Conservation (phyloP, 2,329 filamentous ascomycete species). For the Fusarium sacchari region DNA sequence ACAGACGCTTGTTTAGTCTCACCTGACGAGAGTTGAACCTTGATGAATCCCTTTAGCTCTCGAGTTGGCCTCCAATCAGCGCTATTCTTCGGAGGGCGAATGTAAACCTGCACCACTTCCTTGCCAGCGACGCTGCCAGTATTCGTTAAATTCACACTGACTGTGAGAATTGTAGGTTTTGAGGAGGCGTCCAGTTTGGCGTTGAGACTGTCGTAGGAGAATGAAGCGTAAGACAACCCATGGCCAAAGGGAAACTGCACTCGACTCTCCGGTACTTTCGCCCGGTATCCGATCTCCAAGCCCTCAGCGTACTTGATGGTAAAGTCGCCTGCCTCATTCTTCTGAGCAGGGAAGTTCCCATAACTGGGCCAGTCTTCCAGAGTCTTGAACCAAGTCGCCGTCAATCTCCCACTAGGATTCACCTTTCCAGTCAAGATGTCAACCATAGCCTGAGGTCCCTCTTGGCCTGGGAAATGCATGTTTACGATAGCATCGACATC, state of each 20-base stretch:
- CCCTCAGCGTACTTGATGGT: conserved; percentile 20
- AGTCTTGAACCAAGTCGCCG: background rate
- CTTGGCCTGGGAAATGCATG: background rate
- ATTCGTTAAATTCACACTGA: background rate
- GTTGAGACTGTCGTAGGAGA: background rate
- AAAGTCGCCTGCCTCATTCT: background rate
- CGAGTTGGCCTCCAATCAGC: conserved; percentile 19
- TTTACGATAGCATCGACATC: background rate
- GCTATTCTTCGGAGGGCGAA: background rate
- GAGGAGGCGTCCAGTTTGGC: background rate
- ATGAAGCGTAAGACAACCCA: conserved; percentile 25
- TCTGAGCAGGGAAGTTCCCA: conserved; percentile 15
- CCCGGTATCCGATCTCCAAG: conserved; percentile 25
- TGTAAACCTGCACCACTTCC: conserved; percentile 24
- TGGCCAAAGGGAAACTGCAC: conserved; percentile 19
- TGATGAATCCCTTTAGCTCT: conserved; percentile 26
- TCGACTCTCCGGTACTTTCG: background rate
- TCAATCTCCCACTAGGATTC: background rate
- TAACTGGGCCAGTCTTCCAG: background rate
- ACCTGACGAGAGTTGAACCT: background rate
- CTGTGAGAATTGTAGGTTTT: rapidly evolving
- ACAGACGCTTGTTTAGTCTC: conserved; percentile 51
- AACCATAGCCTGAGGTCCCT: background rate
- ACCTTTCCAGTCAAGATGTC: background rate
- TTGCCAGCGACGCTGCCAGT: conserved; percentile 4